Base-by-base conservation (phyloP, 176 grass and related monocot genomes). In the maize (Zea mays) region DNA sequence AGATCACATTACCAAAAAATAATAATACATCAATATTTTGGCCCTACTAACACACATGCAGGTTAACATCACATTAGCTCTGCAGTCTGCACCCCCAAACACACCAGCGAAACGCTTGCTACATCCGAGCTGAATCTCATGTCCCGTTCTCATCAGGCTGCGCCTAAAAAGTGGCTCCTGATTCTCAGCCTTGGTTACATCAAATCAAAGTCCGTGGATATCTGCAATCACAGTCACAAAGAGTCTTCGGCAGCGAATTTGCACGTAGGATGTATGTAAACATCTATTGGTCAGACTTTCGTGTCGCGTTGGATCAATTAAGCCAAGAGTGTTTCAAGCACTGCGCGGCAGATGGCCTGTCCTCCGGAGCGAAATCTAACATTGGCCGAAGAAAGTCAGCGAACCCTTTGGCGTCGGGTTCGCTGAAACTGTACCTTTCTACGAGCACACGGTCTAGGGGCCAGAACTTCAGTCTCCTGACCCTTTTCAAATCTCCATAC, bases 241-340 rank as follows among this genome's bases (percentile, higher is more conserved):
- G 21, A 87, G 61, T 65, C 16, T 48, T 11, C 49, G 67, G 10
- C 27, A 14, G 19, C 14, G 16, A 40, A 37, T 20, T 57, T 39
- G 43, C 49, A 34, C 38, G 38, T 39, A 39, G 27, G 27, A 27
- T 77, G 68, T 69, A 47, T 75, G 50, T 54, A 78, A 76, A 76
- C 49, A 89, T 75, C 54, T 67, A 84, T 27, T 6, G 20, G 62
- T 82, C 64, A 81, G 74, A 58, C 49, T 61, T 17, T 51, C 9
- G 13, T 38, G 62, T 59, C 8, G 73, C 57, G 37, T 74, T 35
- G 6, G 27, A 79, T 86, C 86, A 82, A 44, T 85, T 78, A 46
- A 88, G 83, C 95, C 95, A 98, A n/a, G 70, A 41, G 71, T 98
- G 83, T 62, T 90, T 86, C 74, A 94, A 82, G 72, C 91, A 98